Evolutionary conservation across 257 asterid species (phyloP).

Genomic region (Penstemon eatonii): DNA sequence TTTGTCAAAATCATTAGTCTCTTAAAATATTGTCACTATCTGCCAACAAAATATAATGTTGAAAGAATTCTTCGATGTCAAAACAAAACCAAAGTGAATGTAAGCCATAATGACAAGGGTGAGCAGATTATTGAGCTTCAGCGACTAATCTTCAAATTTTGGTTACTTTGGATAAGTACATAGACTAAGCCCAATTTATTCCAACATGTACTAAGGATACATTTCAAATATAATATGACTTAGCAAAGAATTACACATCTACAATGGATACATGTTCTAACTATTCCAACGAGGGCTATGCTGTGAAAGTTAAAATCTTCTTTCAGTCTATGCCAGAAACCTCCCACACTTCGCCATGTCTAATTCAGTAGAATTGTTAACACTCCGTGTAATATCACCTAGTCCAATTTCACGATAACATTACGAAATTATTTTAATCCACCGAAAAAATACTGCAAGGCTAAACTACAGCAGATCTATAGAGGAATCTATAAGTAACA

Average conservation of each 20-base stretch:
- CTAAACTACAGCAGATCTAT: not conserved
- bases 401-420: not conserved
- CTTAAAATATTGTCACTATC: not conserved
- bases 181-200: not conserved
- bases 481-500: not conserved
- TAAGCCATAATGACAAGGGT: not conserved
- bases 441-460: not conserved
- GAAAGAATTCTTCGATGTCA: not conserved
- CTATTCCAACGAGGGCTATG: not conserved
- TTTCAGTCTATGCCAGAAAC: not conserved
- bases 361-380: not conserved
- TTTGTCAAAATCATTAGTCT: too few species aligned
- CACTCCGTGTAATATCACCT: not conserved
- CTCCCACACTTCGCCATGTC: not conserved
- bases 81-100: not conserved
- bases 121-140: slow-evolving; percentile 8
- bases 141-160: not conserved
- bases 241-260: not conserved
- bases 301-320: not conserved
- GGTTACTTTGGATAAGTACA: not conserved
- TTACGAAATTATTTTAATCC: too few species aligned
- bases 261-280: not conserved
- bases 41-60: not conserved
- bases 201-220: too few species aligned
- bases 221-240: too few species aligned